phyloP scores from a whole-genome alignment of 208 protist species.

The Leishmania tarentolae region DNA sequence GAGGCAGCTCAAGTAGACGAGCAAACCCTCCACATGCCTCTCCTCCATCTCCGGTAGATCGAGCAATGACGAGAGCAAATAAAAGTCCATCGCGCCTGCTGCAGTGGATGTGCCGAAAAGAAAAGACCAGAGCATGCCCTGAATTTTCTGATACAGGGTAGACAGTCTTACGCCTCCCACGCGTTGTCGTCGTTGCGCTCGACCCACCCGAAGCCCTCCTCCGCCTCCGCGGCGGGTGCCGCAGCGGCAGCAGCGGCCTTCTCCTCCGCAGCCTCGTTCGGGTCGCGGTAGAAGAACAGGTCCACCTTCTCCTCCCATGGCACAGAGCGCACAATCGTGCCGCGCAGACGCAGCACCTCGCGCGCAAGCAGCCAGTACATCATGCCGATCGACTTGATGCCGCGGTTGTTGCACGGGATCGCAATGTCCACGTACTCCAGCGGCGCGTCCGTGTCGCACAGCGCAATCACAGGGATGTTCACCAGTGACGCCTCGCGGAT shows the following conservation, averaged over 20 bases:
- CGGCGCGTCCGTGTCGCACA: conserved; percentile 98
- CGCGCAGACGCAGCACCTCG: conserved; percentile 97
- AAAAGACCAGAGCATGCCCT: background rate
- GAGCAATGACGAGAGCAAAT: background rate
- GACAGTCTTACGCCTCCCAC: conserved; percentile 65
- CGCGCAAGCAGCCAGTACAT: conserved; percentile 99
- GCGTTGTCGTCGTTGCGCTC: conserved; percentile 56
- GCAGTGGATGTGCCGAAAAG: background rate
- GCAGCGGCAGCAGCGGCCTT: conserved; percentile 35
- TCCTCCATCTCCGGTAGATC: background rate
- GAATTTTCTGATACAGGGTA: too few relatives aligned
- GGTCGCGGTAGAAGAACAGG: conserved; percentile 99
- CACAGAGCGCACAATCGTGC: conserved; percentile 89
- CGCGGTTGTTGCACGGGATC: conserved; percentile 99
- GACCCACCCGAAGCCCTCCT: conserved; percentile 76
- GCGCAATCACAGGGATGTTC: conserved; percentile 99
- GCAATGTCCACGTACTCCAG: conserved; percentile 98
- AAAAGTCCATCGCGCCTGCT: background rate
- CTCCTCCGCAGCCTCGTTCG: conserved; percentile 91
- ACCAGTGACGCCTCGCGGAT: conserved; percentile 97
- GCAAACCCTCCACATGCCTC: too few relatives aligned
- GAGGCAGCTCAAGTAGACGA: background rate
- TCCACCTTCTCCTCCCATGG: conserved; percentile 99
- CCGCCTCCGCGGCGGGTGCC: conserved; percentile 36
- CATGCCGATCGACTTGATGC: conserved; percentile 95